A percentile compares a stretch with the other conserved stretches of the same genome.
phyloP scores from a whole-genome alignment of 202 grass and related monocot species.

The Saccharum hybrid region DNA sequence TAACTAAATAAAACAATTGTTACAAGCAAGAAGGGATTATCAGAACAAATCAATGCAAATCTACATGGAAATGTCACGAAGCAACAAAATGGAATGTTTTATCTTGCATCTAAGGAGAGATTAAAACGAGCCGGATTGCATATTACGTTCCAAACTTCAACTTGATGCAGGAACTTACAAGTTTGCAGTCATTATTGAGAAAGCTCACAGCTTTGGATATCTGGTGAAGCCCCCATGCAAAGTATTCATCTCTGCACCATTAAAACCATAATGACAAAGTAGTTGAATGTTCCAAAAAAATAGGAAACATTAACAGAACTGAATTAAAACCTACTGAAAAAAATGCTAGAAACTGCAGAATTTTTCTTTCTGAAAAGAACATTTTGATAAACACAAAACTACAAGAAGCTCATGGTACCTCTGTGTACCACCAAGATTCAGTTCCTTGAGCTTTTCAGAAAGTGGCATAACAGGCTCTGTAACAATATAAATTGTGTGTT shows the following conservation, averaged over 20 bases:
- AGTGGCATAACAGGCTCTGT: constrained; percentile 97
- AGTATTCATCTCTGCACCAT: constrained; percentile 91
- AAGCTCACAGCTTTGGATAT: constrained; percentile 99
- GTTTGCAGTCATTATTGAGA: constrained; percentile 99
- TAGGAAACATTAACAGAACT: not conserved
- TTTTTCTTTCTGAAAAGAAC: constrained; percentile 19
- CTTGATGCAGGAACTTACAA: constrained; percentile 62
- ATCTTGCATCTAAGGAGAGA: constrained; percentile 29
- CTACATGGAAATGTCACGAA: constrained; percentile 21
- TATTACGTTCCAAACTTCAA: constrained; percentile 14
- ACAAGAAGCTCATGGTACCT: constrained; percentile 63
- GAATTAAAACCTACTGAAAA: not conserved
- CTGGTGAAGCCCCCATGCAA: constrained; percentile 98
- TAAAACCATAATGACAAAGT: constrained; percentile 32
- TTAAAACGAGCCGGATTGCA: constrained; percentile 9
- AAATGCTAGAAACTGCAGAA: constrained; percentile 25
- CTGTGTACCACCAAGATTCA: constrained; percentile 86
- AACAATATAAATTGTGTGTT: constrained; percentile 93
- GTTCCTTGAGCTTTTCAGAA: constrained; percentile 90
- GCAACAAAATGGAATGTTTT: constrained; percentile 25
- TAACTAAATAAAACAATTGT: not conserved
- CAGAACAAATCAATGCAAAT: constrained; percentile 18
- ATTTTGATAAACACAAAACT: constrained; percentile 34
- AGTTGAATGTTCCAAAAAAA: not conserved
- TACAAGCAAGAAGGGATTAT: constrained; percentile 17